Percentiles rank a stretch among this genome's conserved stretches.
Evolutionary conservation across 495 filamentous ascomycete species (phyloP).

Genomic region (Jackrogersella multiformis): DNA sequence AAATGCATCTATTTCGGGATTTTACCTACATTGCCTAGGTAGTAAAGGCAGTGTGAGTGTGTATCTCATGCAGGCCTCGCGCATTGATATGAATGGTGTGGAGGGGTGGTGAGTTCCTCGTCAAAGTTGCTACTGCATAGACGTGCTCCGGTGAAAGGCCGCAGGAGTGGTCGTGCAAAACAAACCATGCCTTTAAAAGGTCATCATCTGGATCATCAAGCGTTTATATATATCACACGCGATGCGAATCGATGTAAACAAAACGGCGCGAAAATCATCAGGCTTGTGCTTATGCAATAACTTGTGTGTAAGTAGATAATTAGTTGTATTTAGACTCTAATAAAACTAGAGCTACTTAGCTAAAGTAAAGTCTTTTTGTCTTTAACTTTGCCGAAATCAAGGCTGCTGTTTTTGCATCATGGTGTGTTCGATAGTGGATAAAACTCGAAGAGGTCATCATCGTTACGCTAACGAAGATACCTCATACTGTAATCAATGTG

Average conservation of each 20-base stretch:
- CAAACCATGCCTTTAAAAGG: slow-evolving; percentile 24
- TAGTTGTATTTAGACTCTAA: neutral
- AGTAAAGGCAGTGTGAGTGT: slow-evolving; percentile 2
- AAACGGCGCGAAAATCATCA: slow-evolving; percentile 12
- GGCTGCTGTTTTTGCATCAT: slow-evolving; percentile 22
- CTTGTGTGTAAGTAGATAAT: too few relatives aligned
- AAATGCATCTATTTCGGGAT: slow-evolving; percentile 33
- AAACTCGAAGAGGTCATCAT: slow-evolving; percentile 27
- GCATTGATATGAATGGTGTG: slow-evolving; percentile 10
- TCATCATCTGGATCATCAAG: neutral
- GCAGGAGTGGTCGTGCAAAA: slow-evolving; percentile 3
- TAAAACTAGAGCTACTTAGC: neutral
- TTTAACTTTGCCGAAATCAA: slow-evolving; percentile 34
- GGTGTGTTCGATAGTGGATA: slow-evolving; percentile 35
- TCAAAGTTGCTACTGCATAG: neutral
- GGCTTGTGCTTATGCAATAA: neutral
- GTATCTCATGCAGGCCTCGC: slow-evolving; percentile 2
- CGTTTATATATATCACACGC: slow-evolving; percentile 6
- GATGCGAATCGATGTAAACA: slow-evolving; percentile 32
- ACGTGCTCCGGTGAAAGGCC: neutral
- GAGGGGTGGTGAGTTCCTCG: neutral
- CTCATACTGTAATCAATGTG: slow-evolving; percentile 13
- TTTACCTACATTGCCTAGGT: too few relatives aligned
- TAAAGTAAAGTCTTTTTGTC: slow-evolving; percentile 18
- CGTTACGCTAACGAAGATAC: slow-evolving; percentile 31